These are phyloP conservation scores for Calonectria pseudoreteaudii DNA, from an alignment of 2,329 filamentous ascomycete genomes.

Conservation along the genomic window DNA sequence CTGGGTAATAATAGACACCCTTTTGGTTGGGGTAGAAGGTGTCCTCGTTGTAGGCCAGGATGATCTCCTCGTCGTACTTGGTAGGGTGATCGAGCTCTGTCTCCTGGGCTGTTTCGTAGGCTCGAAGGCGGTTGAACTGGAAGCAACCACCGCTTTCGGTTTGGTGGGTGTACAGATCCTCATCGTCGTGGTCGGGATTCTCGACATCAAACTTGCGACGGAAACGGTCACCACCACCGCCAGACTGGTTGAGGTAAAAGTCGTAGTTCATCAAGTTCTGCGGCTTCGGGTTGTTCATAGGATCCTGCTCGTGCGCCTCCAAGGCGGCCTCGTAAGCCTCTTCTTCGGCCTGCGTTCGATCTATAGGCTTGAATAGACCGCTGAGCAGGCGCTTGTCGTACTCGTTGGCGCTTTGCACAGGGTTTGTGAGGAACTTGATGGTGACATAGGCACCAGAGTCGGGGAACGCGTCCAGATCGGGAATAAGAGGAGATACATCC, in stretches of 20 bases:
- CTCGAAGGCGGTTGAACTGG: constrained; percentile 70
- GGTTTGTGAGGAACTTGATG: constrained; percentile 76
- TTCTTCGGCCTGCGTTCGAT: constrained; percentile 66
- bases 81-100: constrained; percentile 66
- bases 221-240: constrained; percentile 64
- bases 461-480: constrained; percentile 76
- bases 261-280: constrained; percentile 73
- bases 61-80: constrained; percentile 74
- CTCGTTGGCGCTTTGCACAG: constrained; percentile 61
- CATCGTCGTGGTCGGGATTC: constrained; percentile 65
- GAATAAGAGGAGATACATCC: constrained; percentile 71
- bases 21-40: constrained; percentile 63
- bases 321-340: constrained; percentile 61
- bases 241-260: constrained; percentile 69
- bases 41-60: constrained; percentile 69
- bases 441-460: constrained; percentile 77
- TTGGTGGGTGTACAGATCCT: constrained; percentile 65
- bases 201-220: constrained; percentile 70
- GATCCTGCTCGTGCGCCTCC: constrained; percentile 68
- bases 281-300: constrained; percentile 65
- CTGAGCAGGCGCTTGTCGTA: constrained; percentile 73
- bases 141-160: constrained; percentile 64
- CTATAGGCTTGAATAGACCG: constrained; percentile 71
- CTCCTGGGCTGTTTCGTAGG: constrained; percentile 73
- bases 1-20: constrained; percentile 75